phyloP scores from a whole-genome alignment of 331 rosid genomes.

The Rhamnella rubrinervis region DNA sequence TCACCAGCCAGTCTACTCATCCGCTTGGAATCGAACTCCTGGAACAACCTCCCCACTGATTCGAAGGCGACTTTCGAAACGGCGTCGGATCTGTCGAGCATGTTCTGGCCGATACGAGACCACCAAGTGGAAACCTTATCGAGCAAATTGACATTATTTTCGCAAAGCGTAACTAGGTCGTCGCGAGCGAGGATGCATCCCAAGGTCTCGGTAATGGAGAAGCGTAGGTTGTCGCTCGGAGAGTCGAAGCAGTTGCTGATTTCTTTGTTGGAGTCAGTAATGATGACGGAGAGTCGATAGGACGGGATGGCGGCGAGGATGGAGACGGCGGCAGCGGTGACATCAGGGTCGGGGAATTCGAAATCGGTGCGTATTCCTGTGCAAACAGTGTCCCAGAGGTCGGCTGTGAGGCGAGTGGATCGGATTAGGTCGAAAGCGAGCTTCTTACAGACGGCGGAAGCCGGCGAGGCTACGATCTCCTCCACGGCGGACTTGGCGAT shows the following conservation, averaged over 20 bases:
- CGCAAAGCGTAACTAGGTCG: constrained; percentile 91
- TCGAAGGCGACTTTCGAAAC: constrained; percentile 94
- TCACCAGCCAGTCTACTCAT: constrained; percentile 96
- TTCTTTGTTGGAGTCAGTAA: constrained; percentile 74
- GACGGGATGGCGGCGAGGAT: constrained; percentile 96
- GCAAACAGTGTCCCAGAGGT: constrained; percentile 93
- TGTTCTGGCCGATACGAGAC: constrained; percentile 75
- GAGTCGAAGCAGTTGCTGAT: constrained; percentile 84
- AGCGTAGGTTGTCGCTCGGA: constrained; percentile 70
- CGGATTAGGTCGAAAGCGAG: constrained; percentile 96
- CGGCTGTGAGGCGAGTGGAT: constrained; percentile 91
- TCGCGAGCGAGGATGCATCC: constrained; percentile 97
- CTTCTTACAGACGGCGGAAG: constrained; percentile 91
- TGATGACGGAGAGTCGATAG: constrained; percentile 70
- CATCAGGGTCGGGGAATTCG: constrained; percentile 96
- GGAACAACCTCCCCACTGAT: constrained; percentile 85
- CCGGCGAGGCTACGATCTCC: constrained; percentile 93
- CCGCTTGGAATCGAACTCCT: constrained; percentile 86
- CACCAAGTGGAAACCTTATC: constrained; percentile 92
- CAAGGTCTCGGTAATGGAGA: constrained; percentile 83
- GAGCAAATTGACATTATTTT: constrained; percentile 75
- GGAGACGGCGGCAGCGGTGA: constrained; percentile 88
- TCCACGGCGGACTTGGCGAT: constrained; percentile 90
- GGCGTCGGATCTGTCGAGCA: constrained; percentile 83
- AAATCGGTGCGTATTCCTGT: constrained; percentile 76